A percentile compares a stretch with the other conserved stretches of the same genome.
These are phyloP conservation scores for Colletotrichum eremochloae DNA, from an alignment of 2,329 filamentous ascomycete species.

Conservation along the genomic window DNA sequence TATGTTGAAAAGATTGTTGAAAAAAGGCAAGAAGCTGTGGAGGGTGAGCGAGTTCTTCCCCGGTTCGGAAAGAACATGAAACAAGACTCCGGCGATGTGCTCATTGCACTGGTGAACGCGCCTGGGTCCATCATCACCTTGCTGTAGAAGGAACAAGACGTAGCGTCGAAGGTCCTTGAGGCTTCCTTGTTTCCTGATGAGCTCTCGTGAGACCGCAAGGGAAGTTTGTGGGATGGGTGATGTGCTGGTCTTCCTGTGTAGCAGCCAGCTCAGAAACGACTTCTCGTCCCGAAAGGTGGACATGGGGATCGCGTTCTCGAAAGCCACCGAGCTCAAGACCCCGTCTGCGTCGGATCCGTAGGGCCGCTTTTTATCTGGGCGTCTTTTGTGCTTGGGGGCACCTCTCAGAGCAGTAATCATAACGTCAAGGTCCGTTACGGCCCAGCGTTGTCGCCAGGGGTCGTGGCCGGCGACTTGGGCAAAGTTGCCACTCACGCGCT, in stretches of 20 bases:
- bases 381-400: conserved; percentile 5
- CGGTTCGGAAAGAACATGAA: conserved; percentile 1
- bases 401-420: conserved; percentile 54
- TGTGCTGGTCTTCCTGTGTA: conserved; percentile 45
- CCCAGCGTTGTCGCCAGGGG: conserved; percentile 48
- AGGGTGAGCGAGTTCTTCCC: background rate
- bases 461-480: conserved; percentile 27
- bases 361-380: background rate
- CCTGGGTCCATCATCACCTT: background rate
- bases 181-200: background rate
- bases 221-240: background rate
- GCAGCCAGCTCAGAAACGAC: conserved; percentile 54
- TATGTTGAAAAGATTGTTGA: conserved; percentile 57
- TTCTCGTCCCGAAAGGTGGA: conserved; percentile 48
- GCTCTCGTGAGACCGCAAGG: background rate
- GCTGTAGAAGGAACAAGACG: conserved; percentile 4
- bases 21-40: conserved; percentile 51
- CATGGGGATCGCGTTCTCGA: conserved; percentile 50
- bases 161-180: conserved; percentile 8
- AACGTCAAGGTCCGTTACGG: conserved; percentile 59
- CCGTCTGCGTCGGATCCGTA: background rate
- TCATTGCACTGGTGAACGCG: conserved; percentile 1
- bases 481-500: conserved; percentile 37
- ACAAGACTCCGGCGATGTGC: conserved; percentile 13
- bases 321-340: conserved; percentile 29